Conservation (phyloP, 257 asterid species). For the Lavandula angustifolia region DNA sequence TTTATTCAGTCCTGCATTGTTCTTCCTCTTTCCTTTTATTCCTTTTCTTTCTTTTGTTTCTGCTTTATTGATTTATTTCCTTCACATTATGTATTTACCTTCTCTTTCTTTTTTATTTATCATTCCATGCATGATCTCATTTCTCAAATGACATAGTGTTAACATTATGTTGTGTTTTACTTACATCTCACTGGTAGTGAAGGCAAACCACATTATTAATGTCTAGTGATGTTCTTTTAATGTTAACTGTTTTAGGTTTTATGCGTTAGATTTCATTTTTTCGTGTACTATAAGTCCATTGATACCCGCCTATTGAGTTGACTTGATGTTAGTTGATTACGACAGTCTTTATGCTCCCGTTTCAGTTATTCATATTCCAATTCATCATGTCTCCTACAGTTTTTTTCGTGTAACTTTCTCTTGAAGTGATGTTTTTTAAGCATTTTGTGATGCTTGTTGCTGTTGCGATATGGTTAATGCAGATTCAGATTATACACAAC, state of each 20-base stretch:
- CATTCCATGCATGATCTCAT: neutral
- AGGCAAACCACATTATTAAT: slow-evolving; percentile 4
- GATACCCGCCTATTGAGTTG: slow-evolving; percentile 5
- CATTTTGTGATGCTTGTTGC: neutral
- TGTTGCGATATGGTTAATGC: slow-evolving; percentile 33
- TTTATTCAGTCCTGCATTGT: neutral
- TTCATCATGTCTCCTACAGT: neutral
- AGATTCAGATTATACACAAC: slow-evolving; percentile 85
- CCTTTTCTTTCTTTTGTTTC: neutral
- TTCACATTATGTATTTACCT: neutral
- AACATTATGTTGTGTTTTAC: neutral
- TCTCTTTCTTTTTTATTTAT: neutral
- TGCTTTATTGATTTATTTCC: neutral
- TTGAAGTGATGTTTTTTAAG: neutral
- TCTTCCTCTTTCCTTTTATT: neutral
- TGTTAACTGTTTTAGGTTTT: neutral
- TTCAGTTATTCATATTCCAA: neutral
- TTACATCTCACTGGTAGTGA: neutral
- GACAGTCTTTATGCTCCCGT: neutral
- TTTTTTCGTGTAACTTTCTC: neutral
- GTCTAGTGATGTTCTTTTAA: neutral
- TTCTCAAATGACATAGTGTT: neutral
- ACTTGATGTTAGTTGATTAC: slow-evolving; percentile 12
- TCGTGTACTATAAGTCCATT: neutral
- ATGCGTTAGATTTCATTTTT: slow-evolving; percentile 4